A percentile compares a stretch with the other conserved stretches of the same genome.
phyloP scores from a whole-genome alignment of 1,139 yeast species.

The Protomyces gravidus region DNA sequence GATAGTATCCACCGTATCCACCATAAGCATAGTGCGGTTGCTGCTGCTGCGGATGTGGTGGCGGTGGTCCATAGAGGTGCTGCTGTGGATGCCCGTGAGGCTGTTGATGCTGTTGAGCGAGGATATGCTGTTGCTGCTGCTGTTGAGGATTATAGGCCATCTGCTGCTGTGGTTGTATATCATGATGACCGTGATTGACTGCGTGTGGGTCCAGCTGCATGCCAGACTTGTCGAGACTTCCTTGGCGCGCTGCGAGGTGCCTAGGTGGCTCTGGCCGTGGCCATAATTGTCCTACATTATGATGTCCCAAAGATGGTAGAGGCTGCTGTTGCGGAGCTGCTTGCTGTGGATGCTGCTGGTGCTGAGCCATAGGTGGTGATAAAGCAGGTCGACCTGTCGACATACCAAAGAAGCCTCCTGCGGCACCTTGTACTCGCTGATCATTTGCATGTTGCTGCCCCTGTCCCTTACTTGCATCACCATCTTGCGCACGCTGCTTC shows the following conservation, averaged over 20 bases:
- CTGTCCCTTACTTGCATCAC: not conserved
- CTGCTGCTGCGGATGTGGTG: conserved; percentile 6
- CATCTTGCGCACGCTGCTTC: not conserved
- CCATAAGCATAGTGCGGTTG: not conserved
- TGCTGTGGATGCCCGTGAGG: conserved; percentile 2
- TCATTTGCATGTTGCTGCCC: not conserved
- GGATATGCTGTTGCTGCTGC: conserved; percentile 10
- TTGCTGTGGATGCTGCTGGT: not conserved
- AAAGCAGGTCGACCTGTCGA: conserved; percentile 4
- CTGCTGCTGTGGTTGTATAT: not conserved
- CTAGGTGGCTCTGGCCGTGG: not conserved
- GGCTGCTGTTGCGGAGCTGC: not conserved
- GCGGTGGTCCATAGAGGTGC: conserved; percentile 8
- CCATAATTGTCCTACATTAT: not conserved
- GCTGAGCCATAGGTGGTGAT: not conserved
- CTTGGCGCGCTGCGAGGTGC: not conserved
- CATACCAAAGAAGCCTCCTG: conserved; percentile 25
- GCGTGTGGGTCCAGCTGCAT: conserved; percentile 7
- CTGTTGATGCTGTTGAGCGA: not conserved
- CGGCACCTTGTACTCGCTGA: conserved; percentile 24
- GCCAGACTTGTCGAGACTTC: conserved; percentile 3
- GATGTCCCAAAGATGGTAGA: not conserved
- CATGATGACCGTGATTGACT: conserved; percentile 1
- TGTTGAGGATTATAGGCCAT: not conserved
- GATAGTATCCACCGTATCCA: not conserved